Base-by-base conservation (phyloP, 495 filamentous ascomycete species). In the Darksidea phi region DNA sequence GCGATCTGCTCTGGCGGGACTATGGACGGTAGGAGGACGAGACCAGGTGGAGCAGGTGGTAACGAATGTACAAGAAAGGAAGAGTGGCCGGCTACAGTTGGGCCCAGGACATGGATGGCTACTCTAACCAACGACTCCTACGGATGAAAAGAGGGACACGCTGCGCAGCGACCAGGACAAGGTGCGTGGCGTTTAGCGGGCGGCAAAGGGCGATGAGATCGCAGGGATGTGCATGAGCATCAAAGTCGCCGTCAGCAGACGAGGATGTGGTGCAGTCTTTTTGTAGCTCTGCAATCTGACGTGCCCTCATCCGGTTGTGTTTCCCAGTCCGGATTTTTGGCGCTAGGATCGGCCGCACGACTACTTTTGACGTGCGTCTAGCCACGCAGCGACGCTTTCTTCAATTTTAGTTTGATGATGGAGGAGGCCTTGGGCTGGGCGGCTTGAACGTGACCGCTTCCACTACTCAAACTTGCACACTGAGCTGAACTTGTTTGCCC, bases 161-260 rank as follows among this genome's bases (percentile, higher is more conserved):
- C 57, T 43, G 45, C 57, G 42, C 57, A 25, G 50, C 54, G 18
- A 59, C 28, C 10, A 53, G 57, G 52, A 20, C 52, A 58, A 48
- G 59, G 64, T 54, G 64, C 18, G 41, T 58, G 64, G 64, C 64
- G 64, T 57, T 18, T 36, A 47, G 48, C 10, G 32, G 26, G 57
- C 28, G 52, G 53, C 46, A 53, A 52, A 57, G 58, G 52, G 64
- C 37, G 53, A 41, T 20, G 37, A 21, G 41, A 25, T 47, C 34
- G 48, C 58, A 62, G 62, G 58, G 58, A 59, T 62, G 47, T 57
- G 63, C 56, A 66, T 62, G 64, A 59, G 53, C 24, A 60, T 54
- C 53, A 37, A 26, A 48, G 51, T 49, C 32, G 54, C 54, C 38
- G 59, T 54, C 49, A 63, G 64, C 64, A 62, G 57, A n/a, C 23